Percentiles rank a stretch among this genome's conserved stretches.
Conservation (phyloP, 2,329 filamentous ascomycete species). For the Trichocomaceae sp. region DNA sequence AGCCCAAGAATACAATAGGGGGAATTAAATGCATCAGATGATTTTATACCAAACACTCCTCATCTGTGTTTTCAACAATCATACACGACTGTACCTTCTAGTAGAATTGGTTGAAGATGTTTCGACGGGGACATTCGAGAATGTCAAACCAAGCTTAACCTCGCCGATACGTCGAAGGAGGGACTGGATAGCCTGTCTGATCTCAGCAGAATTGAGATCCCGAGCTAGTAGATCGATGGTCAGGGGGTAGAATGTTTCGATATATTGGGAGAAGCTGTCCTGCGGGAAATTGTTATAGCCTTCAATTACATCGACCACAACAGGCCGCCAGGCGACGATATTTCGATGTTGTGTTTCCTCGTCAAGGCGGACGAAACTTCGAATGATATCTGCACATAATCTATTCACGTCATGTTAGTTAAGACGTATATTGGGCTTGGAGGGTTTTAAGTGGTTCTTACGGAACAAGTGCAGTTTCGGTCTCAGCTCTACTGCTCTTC, state of each 20-base stretch:
- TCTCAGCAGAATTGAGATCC: slow-evolving; percentile 66
- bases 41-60: slow-evolving; percentile 1
- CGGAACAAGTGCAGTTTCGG: slow-evolving; percentile 85
- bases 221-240: slow-evolving; percentile 74
- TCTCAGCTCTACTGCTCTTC: slow-evolving; percentile 69
- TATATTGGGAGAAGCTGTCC: slow-evolving; percentile 70
- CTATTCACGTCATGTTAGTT: slow-evolving; percentile 22
- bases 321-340: slow-evolving; percentile 92
- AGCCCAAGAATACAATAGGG: slow-evolving; percentile 12
- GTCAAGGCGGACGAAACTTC: slow-evolving; percentile 75
- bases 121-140: not conserved
- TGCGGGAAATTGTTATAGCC: slow-evolving; percentile 80
- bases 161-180: slow-evolving; percentile 80
- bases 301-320: slow-evolving; percentile 93
- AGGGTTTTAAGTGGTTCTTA: slow-evolving; percentile 30
- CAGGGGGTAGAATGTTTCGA: slow-evolving; percentile 78
- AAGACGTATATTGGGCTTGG: not conserved
- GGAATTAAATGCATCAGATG: slow-evolving; percentile 14
- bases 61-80: slow-evolving; percentile 16
- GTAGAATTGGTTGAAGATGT: slow-evolving; percentile 17
- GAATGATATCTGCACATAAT: slow-evolving; percentile 89
- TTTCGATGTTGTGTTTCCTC: slow-evolving; percentile 96
- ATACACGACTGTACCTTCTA: slow-evolving; percentile 24
- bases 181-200: slow-evolving; percentile 69
- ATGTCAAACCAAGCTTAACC: slow-evolving; percentile 49